Evolutionary conservation across 306 rosid genomes (phyloP).

Genomic region (Cucurbita pepo): DNA sequence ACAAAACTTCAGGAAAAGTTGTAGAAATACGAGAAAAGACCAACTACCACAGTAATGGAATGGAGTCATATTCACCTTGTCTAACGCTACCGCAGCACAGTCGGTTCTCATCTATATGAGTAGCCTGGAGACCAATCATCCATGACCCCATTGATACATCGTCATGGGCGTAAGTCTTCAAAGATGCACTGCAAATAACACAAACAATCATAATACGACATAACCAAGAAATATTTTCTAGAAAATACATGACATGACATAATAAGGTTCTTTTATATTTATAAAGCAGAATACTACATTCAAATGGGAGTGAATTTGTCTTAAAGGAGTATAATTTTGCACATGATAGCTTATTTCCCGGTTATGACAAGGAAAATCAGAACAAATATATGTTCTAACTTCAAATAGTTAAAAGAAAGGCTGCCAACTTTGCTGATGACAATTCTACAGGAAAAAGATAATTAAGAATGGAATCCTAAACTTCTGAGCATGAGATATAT

Average conservation of each 20-base stretch:
- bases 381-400: neutral
- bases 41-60: neutral
- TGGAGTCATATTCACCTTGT: constrained; percentile 44
- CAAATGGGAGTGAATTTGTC: neutral
- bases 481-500: neutral
- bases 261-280: neutral
- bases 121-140: constrained; percentile 95
- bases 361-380: neutral
- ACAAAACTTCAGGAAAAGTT: neutral
- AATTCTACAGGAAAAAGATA: neutral
- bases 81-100: constrained; percentile 79
- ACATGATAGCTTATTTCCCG: neutral
- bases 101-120: constrained; percentile 81
- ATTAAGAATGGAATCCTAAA: neutral
- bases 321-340: neutral
- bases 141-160: constrained; percentile 88
- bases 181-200: constrained; percentile 52
- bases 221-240: neutral
- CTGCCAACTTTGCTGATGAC: neutral
- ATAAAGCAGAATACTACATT: neutral
- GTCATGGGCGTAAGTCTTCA: constrained; percentile 78
- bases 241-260: too few species aligned
- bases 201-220: neutral
- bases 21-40: neutral
- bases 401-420: neutral